Evolutionary conservation across 306 rosid genomes (phyloP), one percentile per base, ranked within the genome.

Genomic region (Medicago ruthenica): DNA sequence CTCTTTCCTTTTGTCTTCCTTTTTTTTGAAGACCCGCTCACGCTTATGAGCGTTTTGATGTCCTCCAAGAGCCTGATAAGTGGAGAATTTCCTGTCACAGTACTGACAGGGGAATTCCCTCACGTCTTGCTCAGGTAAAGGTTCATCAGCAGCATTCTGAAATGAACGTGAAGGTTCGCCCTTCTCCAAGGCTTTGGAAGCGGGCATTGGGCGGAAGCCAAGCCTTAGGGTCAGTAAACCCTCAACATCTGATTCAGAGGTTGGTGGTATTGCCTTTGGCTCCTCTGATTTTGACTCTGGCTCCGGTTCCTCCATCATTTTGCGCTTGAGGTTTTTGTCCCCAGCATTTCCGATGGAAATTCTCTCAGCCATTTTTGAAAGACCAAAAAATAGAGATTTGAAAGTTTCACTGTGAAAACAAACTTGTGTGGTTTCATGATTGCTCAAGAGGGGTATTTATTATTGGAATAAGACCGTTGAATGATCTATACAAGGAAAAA

Each of bases 11-110:
- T 2, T 60, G 40, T 1, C 34, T 57, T 57, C 62, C 34, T 22
- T 13, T 15, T 61, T 83, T 1, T 51, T 31, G 2, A 80, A 69
- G 2, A 75, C 80, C 9, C 97, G 73, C 69, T 89, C 97, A 0
- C 86, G 77, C 61, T 68, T 89, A 73, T 91, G 97, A 7, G 92
- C 94, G 37, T 91, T 91, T 27, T 91, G 97, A 74, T 91, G 97
- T 42, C 97, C 97, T 0, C 97, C 97, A 0, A 89, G 80, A 1
- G 94, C 97, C 55, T 91, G 94, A 4, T 91, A 83, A 39, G 72
- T 84, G 45, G 50, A 27, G 78, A 91, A 91, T 44, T 8, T 67
- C 36, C 41, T 81, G 4, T 2, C 2, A 13, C 84, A 81, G 1
- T 1, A 75, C 0, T 63, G 55, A 45, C 84, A 81, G 1, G 8